phyloP scores from a whole-genome alignment of 2,329 filamentous ascomycete genomes.

The Colletotrichum trifolii region DNA sequence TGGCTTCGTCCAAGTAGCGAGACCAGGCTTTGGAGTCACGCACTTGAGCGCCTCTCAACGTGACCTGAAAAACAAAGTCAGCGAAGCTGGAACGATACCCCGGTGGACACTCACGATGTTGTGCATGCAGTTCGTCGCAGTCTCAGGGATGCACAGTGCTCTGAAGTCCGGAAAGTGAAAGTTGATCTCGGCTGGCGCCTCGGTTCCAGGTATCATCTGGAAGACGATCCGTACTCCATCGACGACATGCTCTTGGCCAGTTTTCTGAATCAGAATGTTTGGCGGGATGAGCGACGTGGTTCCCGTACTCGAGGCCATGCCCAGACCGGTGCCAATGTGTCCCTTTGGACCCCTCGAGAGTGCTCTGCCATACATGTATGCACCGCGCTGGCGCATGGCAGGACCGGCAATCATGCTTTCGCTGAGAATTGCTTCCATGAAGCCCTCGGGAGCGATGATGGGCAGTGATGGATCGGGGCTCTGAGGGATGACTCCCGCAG shows the following conservation, averaged over 20 bases:
- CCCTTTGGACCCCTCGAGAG: conserved; percentile 44
- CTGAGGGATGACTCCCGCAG: conserved; percentile 2
- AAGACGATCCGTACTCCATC: conserved; percentile 52
- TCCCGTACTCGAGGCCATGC: conserved; percentile 46
- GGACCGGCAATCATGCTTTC: conserved; percentile 53
- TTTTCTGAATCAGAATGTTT: conserved; percentile 45
- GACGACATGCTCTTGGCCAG: conserved; percentile 44
- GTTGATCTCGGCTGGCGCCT: conserved; percentile 55
- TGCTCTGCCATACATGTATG: conserved; percentile 52
- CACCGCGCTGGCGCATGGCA: conserved; percentile 51
- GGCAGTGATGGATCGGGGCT: background rate
- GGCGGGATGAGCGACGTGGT: conserved; percentile 48
- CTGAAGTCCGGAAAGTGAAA: conserved; percentile 51
- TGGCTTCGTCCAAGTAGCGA: conserved; percentile 49
- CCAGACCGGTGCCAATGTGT: conserved; percentile 52
- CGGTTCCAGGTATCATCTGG: conserved; percentile 53
- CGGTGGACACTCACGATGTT: conserved; percentile 45
- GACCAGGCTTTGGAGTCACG: conserved; percentile 54
- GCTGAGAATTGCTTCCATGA: conserved; percentile 49
- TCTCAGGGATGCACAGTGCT: conserved; percentile 52
- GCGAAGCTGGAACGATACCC: background rate
- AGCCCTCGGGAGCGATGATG: conserved; percentile 51
- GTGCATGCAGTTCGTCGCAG: conserved; percentile 52
- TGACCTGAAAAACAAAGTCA: conserved; percentile 33
- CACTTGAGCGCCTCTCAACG: conserved; percentile 53